Conservation (phyloP, 1,284 basidiomycete genomes). For the Sphaerobolus stellatus region DNA sequence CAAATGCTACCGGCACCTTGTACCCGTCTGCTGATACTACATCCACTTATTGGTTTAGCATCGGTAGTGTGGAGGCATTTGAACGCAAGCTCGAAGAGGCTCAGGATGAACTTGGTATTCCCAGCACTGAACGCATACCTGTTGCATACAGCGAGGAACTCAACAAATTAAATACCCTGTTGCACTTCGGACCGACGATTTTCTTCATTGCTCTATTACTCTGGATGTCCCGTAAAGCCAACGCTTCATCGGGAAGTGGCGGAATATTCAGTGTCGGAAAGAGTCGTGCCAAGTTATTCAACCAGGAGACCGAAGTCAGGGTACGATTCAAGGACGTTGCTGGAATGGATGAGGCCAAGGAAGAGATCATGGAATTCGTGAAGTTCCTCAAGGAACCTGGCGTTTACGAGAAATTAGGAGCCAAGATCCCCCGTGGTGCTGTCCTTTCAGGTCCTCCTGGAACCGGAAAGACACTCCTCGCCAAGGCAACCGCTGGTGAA, state of each 20-base stretch:
- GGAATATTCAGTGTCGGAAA: conserved; percentile 99
- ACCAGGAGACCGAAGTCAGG: conserved; percentile 94
- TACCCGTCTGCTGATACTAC: conserved; percentile 55
- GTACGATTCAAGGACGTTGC: conserved; percentile 96
- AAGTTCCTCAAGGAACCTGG: conserved; percentile 97
- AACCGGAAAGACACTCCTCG: conserved; percentile 97
- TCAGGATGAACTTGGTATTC: conserved; percentile 90
- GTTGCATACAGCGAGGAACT: conserved; percentile 97
- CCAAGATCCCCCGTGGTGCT: conserved; percentile 98
- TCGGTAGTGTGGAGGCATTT: conserved; percentile 96
- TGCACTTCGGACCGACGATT: conserved; percentile 94
- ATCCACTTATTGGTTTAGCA: conserved; percentile 90
- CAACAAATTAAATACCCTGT: conserved; percentile 76
- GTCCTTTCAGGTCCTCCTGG: conserved; percentile 98
- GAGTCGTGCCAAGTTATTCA: conserved; percentile 93
- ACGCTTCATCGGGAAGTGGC: conserved; percentile 62
- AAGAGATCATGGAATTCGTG: conserved; percentile 99
- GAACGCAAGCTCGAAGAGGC: conserved; percentile 93
- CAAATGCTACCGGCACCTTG: conserved; percentile 77
- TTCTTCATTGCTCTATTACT: conserved; percentile 89
- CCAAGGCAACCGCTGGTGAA: conserved; percentile 98
- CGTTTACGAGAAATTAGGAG: conserved; percentile 94
- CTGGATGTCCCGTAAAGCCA: conserved; percentile 83
- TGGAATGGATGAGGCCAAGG: conserved; percentile 99
- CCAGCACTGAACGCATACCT: conserved; percentile 90